These are phyloP conservation scores for Teratosphaeriaceae sp. DNA, from an alignment of 2,329 filamentous ascomycete species.

Conservation along the genomic window DNA sequence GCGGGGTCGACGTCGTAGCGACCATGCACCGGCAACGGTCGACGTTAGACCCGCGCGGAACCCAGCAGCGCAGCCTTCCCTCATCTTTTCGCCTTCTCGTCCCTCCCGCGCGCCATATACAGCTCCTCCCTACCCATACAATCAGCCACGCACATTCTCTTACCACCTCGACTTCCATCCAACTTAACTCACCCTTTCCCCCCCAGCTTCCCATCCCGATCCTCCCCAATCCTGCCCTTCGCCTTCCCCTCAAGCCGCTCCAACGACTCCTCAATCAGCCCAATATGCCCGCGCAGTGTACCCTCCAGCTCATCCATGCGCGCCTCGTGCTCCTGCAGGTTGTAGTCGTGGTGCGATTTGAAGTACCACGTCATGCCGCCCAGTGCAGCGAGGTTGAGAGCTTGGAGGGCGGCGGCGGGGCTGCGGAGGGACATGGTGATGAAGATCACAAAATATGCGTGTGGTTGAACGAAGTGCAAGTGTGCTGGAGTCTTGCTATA, in stretches of 20 bases:
- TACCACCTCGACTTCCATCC: neutral
- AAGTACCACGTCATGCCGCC: slow-evolving; percentile 16
- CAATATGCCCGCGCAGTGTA: slow-evolving; percentile 42
- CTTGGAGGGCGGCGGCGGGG: slow-evolving; percentile 13
- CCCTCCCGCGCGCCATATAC: slow-evolving; percentile 13
- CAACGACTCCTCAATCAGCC: slow-evolving; percentile 40
- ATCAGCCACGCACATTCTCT: neutral
- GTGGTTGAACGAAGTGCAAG: no score
- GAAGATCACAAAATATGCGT: no score
- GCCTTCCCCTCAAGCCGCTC: slow-evolving; percentile 40
- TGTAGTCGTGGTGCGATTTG: slow-evolving; percentile 34
- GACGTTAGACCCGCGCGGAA: no score
- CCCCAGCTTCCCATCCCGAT: slow-evolving; percentile 26
- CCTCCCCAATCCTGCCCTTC: slow-evolving; percentile 9
- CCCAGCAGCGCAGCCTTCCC: no score
- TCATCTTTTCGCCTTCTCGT: slow-evolving; percentile 13
- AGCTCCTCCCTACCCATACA: slow-evolving; percentile 11
- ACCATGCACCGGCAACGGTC: no score
- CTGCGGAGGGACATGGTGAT: slow-evolving; percentile 11
- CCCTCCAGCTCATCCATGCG: slow-evolving; percentile 44
- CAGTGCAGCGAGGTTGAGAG: slow-evolving; percentile 13
- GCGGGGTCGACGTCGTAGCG: no score
- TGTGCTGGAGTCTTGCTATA: no score
- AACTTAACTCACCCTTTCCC: slow-evolving; percentile 31
- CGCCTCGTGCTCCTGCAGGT: slow-evolving; percentile 43